Conservation (phyloP, 2,329 filamentous ascomycete species). For the Graphilbum ipis-grandicollis region DNA sequence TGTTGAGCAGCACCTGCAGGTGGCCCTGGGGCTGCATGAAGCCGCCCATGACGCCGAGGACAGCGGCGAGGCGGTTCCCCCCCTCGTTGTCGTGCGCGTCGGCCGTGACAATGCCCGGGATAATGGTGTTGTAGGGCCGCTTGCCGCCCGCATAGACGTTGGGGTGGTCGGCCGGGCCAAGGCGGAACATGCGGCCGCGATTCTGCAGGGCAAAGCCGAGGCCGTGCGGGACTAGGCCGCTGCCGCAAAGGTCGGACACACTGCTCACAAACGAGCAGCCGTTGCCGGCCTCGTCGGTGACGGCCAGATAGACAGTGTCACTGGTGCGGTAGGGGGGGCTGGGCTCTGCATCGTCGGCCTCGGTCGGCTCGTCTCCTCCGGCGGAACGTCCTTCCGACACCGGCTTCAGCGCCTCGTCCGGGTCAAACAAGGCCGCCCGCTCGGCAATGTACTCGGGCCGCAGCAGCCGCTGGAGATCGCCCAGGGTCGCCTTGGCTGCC, state of each 20-base stretch:
- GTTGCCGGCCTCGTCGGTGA: slow-evolving; percentile 67
- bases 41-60: slow-evolving; percentile 73
- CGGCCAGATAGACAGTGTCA: slow-evolving; percentile 87
- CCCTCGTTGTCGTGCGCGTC: accelerated
- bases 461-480: slow-evolving; percentile 30
- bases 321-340: slow-evolving; percentile 36
- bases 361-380: background rate
- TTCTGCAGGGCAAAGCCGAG: slow-evolving; percentile 89
- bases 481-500: no score
- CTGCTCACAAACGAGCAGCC: slow-evolving; percentile 91
- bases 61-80: slow-evolving; percentile 15
- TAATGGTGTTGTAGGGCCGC: slow-evolving; percentile 90
- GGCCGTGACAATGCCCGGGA: slow-evolving; percentile 65
- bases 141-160: slow-evolving; percentile 68
- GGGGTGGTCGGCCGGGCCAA: slow-evolving; percentile 47
- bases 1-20: slow-evolving; percentile 78
- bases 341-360: background rate
- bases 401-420: slow-evolving; percentile 37
- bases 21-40: slow-evolving; percentile 97
- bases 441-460: slow-evolving; percentile 54
- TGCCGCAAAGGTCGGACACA: slow-evolving; percentile 77
- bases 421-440: slow-evolving; percentile 40
- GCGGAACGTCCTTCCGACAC: background rate
- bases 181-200: slow-evolving; percentile 68
- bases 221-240: slow-evolving; percentile 63